Percentiles rank a stretch among this genome's conserved stretches.
Evolutionary conservation across 495 filamentous ascomycete species (phyloP).

Genomic region (Penicillium antarcticum): DNA sequence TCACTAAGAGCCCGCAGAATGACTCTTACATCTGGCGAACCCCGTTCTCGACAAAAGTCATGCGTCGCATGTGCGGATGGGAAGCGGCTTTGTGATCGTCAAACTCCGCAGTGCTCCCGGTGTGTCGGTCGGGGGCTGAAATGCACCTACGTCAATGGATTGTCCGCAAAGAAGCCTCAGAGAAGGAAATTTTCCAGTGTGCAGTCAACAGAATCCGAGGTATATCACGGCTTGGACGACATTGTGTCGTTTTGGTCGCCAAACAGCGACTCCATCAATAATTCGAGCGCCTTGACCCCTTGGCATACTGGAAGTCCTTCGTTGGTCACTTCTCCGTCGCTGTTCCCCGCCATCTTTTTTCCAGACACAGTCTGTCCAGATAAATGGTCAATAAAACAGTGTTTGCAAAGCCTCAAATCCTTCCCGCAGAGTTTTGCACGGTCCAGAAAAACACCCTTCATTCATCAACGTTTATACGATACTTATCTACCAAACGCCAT

Average conservation of each 20-base stretch:
- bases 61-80: slow-evolving; percentile 14
- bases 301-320: slow-evolving; percentile 1
- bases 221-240: background rate
- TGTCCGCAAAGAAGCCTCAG: background rate
- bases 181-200: background rate
- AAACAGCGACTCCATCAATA: background rate
- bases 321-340: background rate
- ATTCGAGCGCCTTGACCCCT: background rate
- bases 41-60: slow-evolving; percentile 15
- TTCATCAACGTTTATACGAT: slow-evolving; percentile 11
- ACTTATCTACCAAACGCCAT: slow-evolving; percentile 9
- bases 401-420: background rate
- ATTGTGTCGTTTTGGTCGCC: background rate
- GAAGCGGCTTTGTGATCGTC: slow-evolving; percentile 18
- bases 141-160: slow-evolving; percentile 6
- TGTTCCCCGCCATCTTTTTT: background rate
- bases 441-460: slow-evolving; percentile 9
- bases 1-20: too few species aligned
- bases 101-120: slow-evolving; percentile 19
- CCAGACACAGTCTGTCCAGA: slow-evolving; percentile 1
- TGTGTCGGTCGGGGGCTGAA: slow-evolving; percentile 9
- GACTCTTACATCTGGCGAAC: too few species aligned
- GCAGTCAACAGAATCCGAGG: background rate
- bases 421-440: slow-evolving; percentile 4
- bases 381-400: slow-evolving; percentile 7